These are phyloP conservation scores for Geopyxis carbonaria DNA, from an alignment of 495 filamentous ascomycete species.

Conservation along the genomic window DNA sequence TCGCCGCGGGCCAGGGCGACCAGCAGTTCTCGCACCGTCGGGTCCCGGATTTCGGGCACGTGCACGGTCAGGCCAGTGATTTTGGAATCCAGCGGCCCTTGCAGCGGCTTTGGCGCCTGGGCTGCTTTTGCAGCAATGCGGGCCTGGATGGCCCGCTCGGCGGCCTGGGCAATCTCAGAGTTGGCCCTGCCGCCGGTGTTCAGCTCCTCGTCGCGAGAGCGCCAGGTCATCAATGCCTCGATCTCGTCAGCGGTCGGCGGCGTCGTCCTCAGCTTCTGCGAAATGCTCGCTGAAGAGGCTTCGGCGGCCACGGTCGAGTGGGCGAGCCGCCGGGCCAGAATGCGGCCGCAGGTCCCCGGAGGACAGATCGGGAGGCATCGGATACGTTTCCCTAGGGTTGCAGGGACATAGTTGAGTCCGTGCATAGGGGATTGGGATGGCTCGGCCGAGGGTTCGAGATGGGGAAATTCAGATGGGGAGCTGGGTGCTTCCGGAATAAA, in stretches of 20 bases:
- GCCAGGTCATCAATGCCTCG: no score
- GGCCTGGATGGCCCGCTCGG: not conserved
- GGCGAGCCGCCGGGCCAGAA: slow-evolving; percentile 17
- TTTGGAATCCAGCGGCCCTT: slow-evolving; percentile 6
- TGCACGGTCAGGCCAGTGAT: slow-evolving; percentile 14
- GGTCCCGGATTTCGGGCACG: slow-evolving; percentile 6
- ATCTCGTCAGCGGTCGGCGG: not conserved
- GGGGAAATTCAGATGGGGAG: no score
- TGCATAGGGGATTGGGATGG: slow-evolving; percentile 19
- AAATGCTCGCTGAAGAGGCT: no score
- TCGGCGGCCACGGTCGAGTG: no score
- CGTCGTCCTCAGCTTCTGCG: not conserved
- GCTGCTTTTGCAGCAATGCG: not conserved
- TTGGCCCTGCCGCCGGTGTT: not conserved
- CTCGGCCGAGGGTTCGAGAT: no score
- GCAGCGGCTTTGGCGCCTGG: not conserved
- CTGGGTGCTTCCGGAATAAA: no score
- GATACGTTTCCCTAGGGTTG: slow-evolving; percentile 13
- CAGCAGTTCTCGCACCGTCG: slow-evolving; percentile 13
- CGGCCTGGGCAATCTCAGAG: not conserved
- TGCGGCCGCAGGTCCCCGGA: slow-evolving; percentile 15
- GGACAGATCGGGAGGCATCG: slow-evolving; percentile 15
- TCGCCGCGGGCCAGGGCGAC: slow-evolving; percentile 12
- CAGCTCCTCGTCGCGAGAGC: no score
- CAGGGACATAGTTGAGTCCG: slow-evolving; percentile 17